These are phyloP conservation scores for Blastocystis sp. DNA, from an alignment of 352 stramenopile species.

Conservation along the genomic window DNA sequence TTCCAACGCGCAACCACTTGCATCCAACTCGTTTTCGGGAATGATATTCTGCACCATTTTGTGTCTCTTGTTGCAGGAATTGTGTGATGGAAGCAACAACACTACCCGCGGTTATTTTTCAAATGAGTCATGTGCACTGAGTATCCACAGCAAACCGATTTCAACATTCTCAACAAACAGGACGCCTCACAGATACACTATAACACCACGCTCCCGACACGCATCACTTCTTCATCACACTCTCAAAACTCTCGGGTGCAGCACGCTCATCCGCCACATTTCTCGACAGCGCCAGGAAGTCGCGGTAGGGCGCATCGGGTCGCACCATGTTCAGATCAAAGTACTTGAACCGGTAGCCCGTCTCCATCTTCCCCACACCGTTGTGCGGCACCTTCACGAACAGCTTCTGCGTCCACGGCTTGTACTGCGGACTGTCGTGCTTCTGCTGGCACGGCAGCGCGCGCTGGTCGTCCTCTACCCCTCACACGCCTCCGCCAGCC, in stretches of 20 bases:
- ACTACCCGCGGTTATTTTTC: background rate
- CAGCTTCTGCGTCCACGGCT: constrained; percentile 40
- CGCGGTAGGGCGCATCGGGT: constrained; percentile 16
- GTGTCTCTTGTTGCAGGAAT: no score
- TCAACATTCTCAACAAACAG: constrained; percentile 34
- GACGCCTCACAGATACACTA: no score
- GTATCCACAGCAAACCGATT: background rate
- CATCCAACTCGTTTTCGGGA: constrained; percentile 46
- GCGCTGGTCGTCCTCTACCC: constrained; percentile 32
- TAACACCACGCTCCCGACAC: no score
- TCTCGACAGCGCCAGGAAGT: constrained; percentile 55
- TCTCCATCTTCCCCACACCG: constrained; percentile 27
- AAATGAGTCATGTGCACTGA: background rate
- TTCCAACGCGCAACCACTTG: background rate
- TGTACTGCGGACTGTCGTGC: background rate
- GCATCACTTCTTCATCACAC: constrained; percentile 10
- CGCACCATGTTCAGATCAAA: constrained; percentile 33
- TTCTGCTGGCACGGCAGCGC: constrained; percentile 52
- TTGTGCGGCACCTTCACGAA: constrained; percentile 36
- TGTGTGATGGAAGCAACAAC: background rate
- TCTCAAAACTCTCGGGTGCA: background rate
- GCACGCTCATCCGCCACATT: constrained; percentile 31
- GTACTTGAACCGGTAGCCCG: constrained; percentile 55
- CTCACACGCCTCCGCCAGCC: background rate
- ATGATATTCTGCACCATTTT: constrained; percentile 40